Evolutionary conservation across 306 rosid genomes (phyloP), one percentile per base, ranked within the genome.

Genomic region (Hippophae gyantsensis): DNA sequence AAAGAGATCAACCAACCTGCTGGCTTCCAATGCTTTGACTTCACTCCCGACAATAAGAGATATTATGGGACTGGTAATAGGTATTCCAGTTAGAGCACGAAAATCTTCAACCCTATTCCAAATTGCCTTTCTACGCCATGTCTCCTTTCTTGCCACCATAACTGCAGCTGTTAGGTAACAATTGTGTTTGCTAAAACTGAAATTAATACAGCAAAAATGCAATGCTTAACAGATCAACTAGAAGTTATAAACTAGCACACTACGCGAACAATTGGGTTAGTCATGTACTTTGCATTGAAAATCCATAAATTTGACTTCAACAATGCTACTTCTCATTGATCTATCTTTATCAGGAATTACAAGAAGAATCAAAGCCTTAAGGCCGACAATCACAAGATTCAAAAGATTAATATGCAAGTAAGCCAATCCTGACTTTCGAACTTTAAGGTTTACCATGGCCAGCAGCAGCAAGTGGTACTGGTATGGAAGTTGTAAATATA

Each of bases 21-120:
- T 85, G 27, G 95, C 96, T 78, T 80, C 80, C 50, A 79, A 49
- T 64, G 98, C 98, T 64, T 85, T 87, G 74, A 75, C 92, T 81
- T 92, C 96, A 13, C 82, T 85, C 42, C 95, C 98, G 4, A 92
- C 81, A 10, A 92, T 62, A 56, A 92, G 92, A 61, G 99, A 92
- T 61, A 92, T 88, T 49, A 92, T 92, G 55, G 76, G 95, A 74
- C 95, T 88, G 54, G 84, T 71, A 66, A 92, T 87, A 43, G 90
- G 83, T 60, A 92, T 83, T 76, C 99, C 95, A 6, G 98, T 92
- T 7, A 88, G 82, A 51, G 64, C 57, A 46, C 73, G 83, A 44
- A 92, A 92, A 69, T 92, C 99, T 70, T 74, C 76, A 68, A 88
- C 95, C 63, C 95, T 66, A 18, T 79, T 55, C 93, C 95, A 80